Conservation (phyloP, 176 grass and related monocot genomes). For the Dendrocalamus sinicus region DNA sequence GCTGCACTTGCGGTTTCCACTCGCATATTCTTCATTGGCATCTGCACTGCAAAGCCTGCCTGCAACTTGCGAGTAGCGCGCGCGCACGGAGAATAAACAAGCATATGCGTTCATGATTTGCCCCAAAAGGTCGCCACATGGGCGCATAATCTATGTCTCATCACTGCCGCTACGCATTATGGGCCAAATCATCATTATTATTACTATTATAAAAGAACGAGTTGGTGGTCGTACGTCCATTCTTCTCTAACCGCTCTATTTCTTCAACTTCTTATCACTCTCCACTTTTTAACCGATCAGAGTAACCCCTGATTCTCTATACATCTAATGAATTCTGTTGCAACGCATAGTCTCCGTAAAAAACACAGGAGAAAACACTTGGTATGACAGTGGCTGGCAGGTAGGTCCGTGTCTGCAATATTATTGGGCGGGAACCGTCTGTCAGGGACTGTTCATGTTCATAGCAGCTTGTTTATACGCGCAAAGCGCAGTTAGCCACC, state of each 20-base stretch:
- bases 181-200: too few relatives aligned
- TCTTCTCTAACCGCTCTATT: too few relatives aligned
- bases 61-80: not conserved
- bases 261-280: too few relatives aligned
- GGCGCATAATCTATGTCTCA: conserved; percentile 27
- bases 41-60: not conserved
- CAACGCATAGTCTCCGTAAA: not conserved
- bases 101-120: not conserved
- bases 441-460: not conserved
- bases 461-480: too few relatives aligned
- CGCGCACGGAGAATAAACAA: not conserved
- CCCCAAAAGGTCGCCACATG: conserved; percentile 12
- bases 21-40: not conserved
- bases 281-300: too few relatives aligned
- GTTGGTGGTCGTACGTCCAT: too few relatives aligned
- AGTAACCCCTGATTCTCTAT: too few relatives aligned
- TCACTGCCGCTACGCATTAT: not conserved
- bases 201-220: too few relatives aligned
- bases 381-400: not conserved
- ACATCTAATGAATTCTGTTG: too few relatives aligned
- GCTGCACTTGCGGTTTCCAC: not conserved
- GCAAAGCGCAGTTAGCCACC: too few relatives aligned
- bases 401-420: not conserved
- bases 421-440: not conserved
- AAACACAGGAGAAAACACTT: not conserved